A percentile compares a stretch with the other conserved stretches of the same genome.
Evolutionary conservation across 139 green algal genomes (phyloP).

Genomic region (Chlorokybus atmophyticus): DNA sequence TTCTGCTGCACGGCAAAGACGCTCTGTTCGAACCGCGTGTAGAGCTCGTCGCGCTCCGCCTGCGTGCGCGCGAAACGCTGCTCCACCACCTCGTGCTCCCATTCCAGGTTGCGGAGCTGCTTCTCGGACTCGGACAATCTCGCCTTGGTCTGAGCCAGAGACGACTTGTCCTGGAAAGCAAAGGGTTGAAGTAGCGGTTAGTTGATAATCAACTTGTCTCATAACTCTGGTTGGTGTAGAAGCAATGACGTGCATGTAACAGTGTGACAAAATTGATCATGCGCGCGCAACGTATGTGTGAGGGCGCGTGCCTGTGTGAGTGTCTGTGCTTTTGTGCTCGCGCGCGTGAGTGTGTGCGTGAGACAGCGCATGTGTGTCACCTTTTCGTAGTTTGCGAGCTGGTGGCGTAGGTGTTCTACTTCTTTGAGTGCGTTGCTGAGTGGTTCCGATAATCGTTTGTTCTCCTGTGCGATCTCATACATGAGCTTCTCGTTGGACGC

Average conservation of each 20-base stretch:
- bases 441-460: slow-evolving; percentile 70
- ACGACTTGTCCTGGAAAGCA: slow-evolving; percentile 45
- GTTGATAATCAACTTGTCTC: too few relatives aligned
- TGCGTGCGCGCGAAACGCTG: slow-evolving; percentile 29
- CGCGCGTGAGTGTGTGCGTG: too few relatives aligned
- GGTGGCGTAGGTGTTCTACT: slow-evolving; percentile 48
- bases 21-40: slow-evolving; percentile 52
- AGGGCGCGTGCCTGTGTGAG: too few relatives aligned
- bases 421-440: slow-evolving; percentile 66
- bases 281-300: too few relatives aligned
- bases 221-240: too few relatives aligned
- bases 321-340: too few relatives aligned
- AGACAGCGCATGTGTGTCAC: too few relatives aligned
- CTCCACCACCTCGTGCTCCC: slow-evolving; percentile 61
- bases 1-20: slow-evolving; percentile 70
- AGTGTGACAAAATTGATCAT: too few relatives aligned
- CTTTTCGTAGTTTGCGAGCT: slow-evolving; percentile 58
- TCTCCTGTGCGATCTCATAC: slow-evolving; percentile 64
- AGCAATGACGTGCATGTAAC: too few relatives aligned
- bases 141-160: slow-evolving; percentile 52
- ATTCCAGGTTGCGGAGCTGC: slow-evolving; percentile 66
- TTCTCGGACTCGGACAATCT: slow-evolving; percentile 59
- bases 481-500: slow-evolving; percentile 75
- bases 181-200: too few relatives aligned
- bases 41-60: slow-evolving; percentile 52